Base-by-base conservation (phyloP, 495 filamentous ascomycete species). In the Glonium stellatum region DNA sequence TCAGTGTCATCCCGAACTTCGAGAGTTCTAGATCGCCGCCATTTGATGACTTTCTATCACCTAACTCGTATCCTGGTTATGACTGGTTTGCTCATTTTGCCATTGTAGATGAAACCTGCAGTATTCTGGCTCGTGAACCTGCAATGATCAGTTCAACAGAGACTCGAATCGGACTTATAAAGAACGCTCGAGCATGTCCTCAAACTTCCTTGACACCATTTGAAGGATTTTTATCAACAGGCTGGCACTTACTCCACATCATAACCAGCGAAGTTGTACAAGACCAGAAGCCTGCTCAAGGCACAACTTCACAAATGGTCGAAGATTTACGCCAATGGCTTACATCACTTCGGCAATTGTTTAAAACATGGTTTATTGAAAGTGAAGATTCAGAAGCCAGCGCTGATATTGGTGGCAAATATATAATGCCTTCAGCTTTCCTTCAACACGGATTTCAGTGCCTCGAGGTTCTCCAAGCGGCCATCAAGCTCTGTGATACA, bases 1-100 rank as follows among this genome's bases (percentile, higher is more conserved):
- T 57, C 21, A 19, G 52, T 37, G 49, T 56, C 37, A 12, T 55
- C 15, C 62, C 57, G 9, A 44, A 57, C 23, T 60, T 56, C 46
- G 57, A 56, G 22, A 31, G 47, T n/a, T 19, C 59, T 22, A 25
- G 5, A 5, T n/a, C 23, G 11, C 51, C 19, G 15, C 13, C 51
- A 4, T n/a, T 51, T 44, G 19, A 50, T 27, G 13, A 12, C 22
- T 27, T 58, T 25, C 31, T 37, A 12, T n/a, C 22, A 35, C 18
- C 12, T 39, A 1, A 4, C 13, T n/a, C 25, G 5, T 49, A 58
- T 18, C 37, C 37, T 19, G 48, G 25, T 23, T 22, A 51, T 15
- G 21, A 23, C 25, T 51, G 48, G 48, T 51, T 51, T 25, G 13
- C 25, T 15, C 18, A 31, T 25, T 15, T 15, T 9, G 25, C 23